phyloP scores from a whole-genome alignment of 2,329 filamentous ascomycete genomes.

The Alternaria brassicicola region DNA sequence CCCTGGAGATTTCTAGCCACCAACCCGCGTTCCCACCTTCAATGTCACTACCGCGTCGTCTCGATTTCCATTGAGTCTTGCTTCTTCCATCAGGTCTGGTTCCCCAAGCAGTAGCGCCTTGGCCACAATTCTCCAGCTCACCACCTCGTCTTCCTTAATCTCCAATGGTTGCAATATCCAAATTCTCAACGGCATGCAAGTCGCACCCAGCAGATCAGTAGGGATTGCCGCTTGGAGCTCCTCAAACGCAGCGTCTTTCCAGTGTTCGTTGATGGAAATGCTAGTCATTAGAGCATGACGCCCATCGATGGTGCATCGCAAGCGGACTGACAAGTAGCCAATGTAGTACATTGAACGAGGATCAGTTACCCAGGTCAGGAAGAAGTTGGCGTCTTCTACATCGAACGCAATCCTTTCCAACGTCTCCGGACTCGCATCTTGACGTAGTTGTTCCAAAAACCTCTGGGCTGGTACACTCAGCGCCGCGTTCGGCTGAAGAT shows the following conservation, averaged over 20 bases:
- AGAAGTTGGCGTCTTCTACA: slow-evolving; percentile 17
- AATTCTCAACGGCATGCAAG: slow-evolving; percentile 15
- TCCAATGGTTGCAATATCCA: slow-evolving; percentile 19
- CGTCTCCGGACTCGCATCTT: neutral
- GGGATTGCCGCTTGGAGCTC: slow-evolving; percentile 18
- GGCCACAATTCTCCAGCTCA: slow-evolving; percentile 18
- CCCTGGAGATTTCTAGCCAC: neutral
- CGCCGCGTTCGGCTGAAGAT: slow-evolving; percentile 9
- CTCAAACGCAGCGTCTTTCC: neutral
- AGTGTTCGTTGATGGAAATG: slow-evolving; percentile 12
- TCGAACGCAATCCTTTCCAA: neutral
- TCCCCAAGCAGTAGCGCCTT: slow-evolving; percentile 25
- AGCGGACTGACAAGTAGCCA: neutral
- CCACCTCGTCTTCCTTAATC: neutral
- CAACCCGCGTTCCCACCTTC: neutral
- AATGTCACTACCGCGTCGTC: slow-evolving; percentile 6
- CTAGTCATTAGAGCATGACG: slow-evolving; percentile 5
- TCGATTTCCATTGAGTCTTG: neutral
- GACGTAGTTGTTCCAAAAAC: slow-evolving; percentile 9
- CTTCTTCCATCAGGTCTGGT: slow-evolving; percentile 12
- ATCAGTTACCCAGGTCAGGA: slow-evolving; percentile 25
- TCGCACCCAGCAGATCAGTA: slow-evolving; percentile 10
- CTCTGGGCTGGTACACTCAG: slow-evolving; percentile 7
- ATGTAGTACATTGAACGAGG: slow-evolving; percentile 25
- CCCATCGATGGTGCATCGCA: slow-evolving; percentile 6